Conservation (phyloP, 2,329 filamentous ascomycete species). For the Fusarium sororula region DNA sequence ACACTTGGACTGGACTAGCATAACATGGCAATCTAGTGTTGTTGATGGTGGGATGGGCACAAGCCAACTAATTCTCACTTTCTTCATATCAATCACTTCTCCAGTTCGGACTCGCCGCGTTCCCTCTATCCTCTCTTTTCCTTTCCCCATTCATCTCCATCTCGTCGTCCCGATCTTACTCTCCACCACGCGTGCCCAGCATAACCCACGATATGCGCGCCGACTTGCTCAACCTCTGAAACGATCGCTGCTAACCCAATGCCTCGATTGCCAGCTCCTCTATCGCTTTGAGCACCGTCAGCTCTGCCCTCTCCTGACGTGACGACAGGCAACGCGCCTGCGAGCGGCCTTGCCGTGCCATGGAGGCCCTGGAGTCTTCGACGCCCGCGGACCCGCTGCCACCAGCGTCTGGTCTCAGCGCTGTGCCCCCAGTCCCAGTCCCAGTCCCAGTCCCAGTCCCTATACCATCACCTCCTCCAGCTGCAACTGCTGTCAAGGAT, state of each 20-base stretch:
- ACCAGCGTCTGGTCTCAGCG: conserved; percentile 44
- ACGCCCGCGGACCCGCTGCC: conserved; percentile 38
- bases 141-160: not conserved
- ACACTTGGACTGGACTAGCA: conserved; percentile 19
- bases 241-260: conserved; percentile 39
- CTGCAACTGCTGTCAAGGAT: conserved; percentile 38
- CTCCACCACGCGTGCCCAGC: conserved; percentile 2
- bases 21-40: conserved; percentile 37
- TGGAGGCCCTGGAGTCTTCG: conserved; percentile 43
- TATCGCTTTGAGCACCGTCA: conserved; percentile 40
- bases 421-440: conserved; percentile 28
- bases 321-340: conserved; percentile 29
- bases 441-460: conserved; percentile 11
- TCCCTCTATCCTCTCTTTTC: conserved; percentile 3
- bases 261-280: conserved; percentile 34
- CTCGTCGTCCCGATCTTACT: not conserved
- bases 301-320: conserved; percentile 38
- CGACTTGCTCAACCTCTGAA: conserved; percentile 5
- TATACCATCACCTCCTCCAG: conserved; percentile 29
- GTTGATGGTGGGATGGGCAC: conserved; percentile 31
- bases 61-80: conserved; percentile 20
- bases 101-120: conserved; percentile 22
- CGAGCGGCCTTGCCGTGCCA: conserved; percentile 38
- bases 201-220: conserved; percentile 29
- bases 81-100: conserved; percentile 11